These are phyloP conservation scores for Coemansia sp. DNA, from an alignment of 192 early-diverging fungal genomes.

Conservation along the genomic window DNA sequence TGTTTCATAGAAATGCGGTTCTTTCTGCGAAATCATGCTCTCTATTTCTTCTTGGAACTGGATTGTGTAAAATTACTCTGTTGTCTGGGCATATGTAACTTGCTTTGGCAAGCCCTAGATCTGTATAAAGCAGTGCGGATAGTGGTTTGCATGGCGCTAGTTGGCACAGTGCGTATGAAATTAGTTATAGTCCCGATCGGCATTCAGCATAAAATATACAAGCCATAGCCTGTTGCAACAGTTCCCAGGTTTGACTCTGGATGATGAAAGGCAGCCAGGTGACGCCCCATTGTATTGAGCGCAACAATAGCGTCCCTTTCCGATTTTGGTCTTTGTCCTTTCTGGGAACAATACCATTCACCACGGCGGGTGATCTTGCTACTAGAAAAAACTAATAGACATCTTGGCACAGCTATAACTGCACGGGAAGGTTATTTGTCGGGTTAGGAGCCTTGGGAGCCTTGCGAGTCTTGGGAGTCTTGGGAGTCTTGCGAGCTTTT, in stretches of 20 bases:
- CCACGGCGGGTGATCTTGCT: too few species aligned
- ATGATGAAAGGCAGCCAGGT: not conserved
- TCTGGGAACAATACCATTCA: not conserved
- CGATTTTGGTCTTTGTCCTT: not conserved
- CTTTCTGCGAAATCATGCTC: constrained; percentile 61
- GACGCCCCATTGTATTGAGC: not conserved
- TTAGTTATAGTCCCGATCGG: too few species aligned
- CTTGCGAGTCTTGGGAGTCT: too few species aligned
- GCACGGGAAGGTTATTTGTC: too few species aligned
- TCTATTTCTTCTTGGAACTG: constrained; percentile 77
- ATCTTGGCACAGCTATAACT: too few species aligned
- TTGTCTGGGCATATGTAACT: constrained; percentile 79
- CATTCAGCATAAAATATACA: too few species aligned
- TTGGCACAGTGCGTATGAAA: too few species aligned
- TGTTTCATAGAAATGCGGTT: constrained; percentile 50
- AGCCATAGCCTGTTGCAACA: too few species aligned
- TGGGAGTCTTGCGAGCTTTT: too few species aligned
- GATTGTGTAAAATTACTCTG: constrained; percentile 75
- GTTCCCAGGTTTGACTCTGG: not conserved
- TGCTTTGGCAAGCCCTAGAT: constrained; percentile 61
- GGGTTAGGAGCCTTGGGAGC: too few species aligned
- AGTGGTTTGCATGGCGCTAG: constrained; percentile 33
- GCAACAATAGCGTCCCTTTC: not conserved
- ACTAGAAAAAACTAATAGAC: too few species aligned
- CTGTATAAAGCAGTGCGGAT: constrained; percentile 77